These are phyloP conservation scores for Geosiphon pyriformis DNA, from an alignment of 192 early-diverging fungal genomes.

Conservation along the genomic window DNA sequence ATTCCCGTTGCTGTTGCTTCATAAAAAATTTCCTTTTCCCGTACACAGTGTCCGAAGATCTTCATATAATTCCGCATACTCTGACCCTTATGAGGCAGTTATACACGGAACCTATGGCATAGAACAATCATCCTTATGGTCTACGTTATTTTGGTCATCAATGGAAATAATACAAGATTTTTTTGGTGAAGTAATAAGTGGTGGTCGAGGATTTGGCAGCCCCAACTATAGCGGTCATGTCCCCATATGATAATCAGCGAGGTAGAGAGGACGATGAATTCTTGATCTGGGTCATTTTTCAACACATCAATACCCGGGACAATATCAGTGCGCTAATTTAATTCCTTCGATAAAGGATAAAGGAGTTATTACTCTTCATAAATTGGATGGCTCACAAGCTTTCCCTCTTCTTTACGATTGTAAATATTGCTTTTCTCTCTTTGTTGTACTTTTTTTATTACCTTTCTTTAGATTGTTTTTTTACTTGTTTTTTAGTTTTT, in stretches of 20 bases:
- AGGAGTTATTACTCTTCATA: no score
- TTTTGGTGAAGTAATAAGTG: constrained; percentile 14
- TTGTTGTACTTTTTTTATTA: no score
- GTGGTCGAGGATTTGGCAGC: constrained; percentile 17
- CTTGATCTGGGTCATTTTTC: no score
- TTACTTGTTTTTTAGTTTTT: no score
- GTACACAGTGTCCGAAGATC: background rate
- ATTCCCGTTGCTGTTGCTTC: background rate
- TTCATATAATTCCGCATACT: background rate
- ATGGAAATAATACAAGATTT: constrained; percentile 1
- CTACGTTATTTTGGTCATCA: background rate
- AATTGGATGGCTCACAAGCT: no score
- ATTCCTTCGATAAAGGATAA: no score
- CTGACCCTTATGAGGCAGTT: constrained; percentile 17
- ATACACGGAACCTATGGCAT: constrained; percentile 19
- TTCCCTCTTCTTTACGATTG: no score
- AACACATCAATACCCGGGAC: no score
- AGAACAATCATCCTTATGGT: background rate
- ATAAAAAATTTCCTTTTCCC: background rate
- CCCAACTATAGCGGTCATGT: constrained; percentile 17
- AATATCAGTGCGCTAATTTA: no score
- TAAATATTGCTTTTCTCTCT: no score
- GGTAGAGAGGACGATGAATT: background rate
- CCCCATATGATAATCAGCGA: constrained; percentile 15
- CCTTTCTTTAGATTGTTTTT: no score